phyloP scores from a whole-genome alignment of 108 stramenopile species.

The Cyclotella kingstonii region DNA sequence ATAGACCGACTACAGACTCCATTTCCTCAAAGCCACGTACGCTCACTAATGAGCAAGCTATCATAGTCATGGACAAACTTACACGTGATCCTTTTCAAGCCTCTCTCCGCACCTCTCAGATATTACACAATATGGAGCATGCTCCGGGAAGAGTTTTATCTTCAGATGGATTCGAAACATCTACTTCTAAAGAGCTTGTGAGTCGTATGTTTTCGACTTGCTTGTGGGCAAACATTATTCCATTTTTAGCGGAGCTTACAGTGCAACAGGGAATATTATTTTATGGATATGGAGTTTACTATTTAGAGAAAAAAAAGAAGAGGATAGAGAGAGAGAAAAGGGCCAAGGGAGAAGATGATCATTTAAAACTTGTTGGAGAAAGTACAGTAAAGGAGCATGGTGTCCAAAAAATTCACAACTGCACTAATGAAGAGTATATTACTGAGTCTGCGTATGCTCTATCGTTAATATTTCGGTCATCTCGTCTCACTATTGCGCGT shows the following conservation, averaged over 20 bases:
- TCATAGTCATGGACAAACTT: constrained; percentile 43
- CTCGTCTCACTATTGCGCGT: constrained; percentile 26
- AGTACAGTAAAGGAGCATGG: background rate
- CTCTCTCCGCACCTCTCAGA: constrained; percentile 36
- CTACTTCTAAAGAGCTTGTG: constrained; percentile 30
- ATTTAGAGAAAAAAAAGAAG: constrained; percentile 33
- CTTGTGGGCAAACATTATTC: constrained; percentile 46
- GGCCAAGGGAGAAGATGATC: background rate
- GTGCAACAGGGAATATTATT: constrained; percentile 45
- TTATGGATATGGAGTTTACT: constrained; percentile 44
- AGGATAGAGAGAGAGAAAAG: constrained; percentile 12
- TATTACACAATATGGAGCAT: constrained; percentile 32
- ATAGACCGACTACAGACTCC: background rate
- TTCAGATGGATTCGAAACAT: constrained; percentile 31
- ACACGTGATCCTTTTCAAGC: constrained; percentile 45
- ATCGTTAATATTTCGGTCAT: constrained; percentile 24
- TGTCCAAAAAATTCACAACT: background rate
- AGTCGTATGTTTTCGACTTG: constrained; percentile 47
- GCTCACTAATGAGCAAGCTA: constrained; percentile 27
- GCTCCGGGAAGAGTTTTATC: constrained; percentile 38
- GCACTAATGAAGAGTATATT: constrained; percentile 15
- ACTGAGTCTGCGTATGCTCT: constrained; percentile 37
- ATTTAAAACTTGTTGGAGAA: background rate
- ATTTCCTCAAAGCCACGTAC: background rate
- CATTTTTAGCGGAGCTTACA: constrained; percentile 49